A percentile compares a stretch with the other conserved stretches of the same genome.
Evolutionary conservation across 2,329 filamentous ascomycete genomes (phyloP).

Genomic region (Venturia aucupariae): DNA sequence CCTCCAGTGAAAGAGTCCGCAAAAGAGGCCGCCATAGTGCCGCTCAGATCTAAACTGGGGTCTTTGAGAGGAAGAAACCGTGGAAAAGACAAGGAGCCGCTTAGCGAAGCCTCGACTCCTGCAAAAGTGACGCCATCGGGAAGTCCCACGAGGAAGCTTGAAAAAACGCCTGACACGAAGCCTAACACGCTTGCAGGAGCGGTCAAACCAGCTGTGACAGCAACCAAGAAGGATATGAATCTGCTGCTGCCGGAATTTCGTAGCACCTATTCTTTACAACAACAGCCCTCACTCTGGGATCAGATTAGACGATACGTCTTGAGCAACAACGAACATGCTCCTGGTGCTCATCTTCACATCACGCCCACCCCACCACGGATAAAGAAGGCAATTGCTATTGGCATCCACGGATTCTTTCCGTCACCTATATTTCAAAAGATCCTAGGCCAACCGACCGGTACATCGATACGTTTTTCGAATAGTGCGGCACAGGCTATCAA

Average conservation of each 20-base stretch:
- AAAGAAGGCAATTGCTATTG: slow-evolving; percentile 82
- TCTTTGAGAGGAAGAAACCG: slow-evolving; percentile 7
- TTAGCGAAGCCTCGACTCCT: slow-evolving; percentile 15
- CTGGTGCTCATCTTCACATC: slow-evolving; percentile 59
- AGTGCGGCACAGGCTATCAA: slow-evolving; percentile 76
- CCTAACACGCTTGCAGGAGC: neutral
- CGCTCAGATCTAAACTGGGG: slow-evolving; percentile 6
- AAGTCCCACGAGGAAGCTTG: slow-evolving; percentile 16
- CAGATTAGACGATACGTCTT: slow-evolving; percentile 31
- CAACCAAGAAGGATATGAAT: slow-evolving; percentile 42
- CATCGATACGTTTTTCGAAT: slow-evolving; percentile 85
- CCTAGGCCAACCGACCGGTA: slow-evolving; percentile 89
- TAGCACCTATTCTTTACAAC: slow-evolving; percentile 50
- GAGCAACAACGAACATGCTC: slow-evolving; percentile 46
- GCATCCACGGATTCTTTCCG: slow-evolving; percentile 89
- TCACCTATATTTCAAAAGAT: slow-evolving; percentile 79
- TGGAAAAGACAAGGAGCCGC: slow-evolving; percentile 18
- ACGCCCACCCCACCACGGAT: slow-evolving; percentile 61
- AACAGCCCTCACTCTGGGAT: slow-evolving; percentile 37
- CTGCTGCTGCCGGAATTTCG: slow-evolving; percentile 61
- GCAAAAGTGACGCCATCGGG: slow-evolving; percentile 15
- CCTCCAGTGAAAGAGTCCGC: slow-evolving; percentile 19
- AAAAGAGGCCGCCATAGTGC: slow-evolving; percentile 15
- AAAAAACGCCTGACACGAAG: neutral
- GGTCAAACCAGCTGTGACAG: slow-evolving; percentile 10